phyloP scores from a whole-genome alignment of 495 filamentous ascomycete species.

The Amniculicola lignicola region DNA sequence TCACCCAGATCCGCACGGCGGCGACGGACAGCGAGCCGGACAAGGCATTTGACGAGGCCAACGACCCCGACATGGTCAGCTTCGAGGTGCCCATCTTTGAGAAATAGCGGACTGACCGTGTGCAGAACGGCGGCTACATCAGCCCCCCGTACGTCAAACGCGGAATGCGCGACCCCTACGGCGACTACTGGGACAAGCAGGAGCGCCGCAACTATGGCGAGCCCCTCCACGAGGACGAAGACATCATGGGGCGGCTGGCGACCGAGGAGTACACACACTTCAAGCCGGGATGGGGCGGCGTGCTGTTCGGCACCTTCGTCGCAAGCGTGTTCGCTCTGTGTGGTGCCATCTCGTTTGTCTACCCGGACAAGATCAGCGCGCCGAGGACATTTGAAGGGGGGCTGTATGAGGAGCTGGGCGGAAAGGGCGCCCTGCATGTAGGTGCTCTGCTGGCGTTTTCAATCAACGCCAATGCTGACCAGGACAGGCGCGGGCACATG shows the following conservation, averaged over 20 bases:
- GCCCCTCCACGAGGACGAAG: constrained; percentile 94
- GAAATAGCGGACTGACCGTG: background rate
- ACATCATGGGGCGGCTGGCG: constrained; percentile 87
- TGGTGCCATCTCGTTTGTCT: constrained; percentile 65
- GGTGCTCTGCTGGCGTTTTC: no score
- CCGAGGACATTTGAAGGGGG: constrained; percentile 81
- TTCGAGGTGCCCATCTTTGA: background rate
- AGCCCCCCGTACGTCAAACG: constrained; percentile 83
- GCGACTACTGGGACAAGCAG: constrained; percentile 96
- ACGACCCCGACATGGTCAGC: constrained; percentile 75
- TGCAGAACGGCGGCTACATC: constrained; percentile 85
- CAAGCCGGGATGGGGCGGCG: constrained; percentile 63
- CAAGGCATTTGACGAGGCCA: constrained; percentile 60
- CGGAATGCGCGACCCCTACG: constrained; percentile 86
- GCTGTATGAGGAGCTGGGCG: constrained; percentile 81
- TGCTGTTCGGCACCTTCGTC: constrained; percentile 74
- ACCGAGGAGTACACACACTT: constrained; percentile 87
- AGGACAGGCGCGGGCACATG: no score
- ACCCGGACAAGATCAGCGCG: constrained; percentile 80
- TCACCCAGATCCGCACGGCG: constrained; percentile 30
- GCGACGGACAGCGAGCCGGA: constrained; percentile 45
- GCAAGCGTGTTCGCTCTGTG: constrained; percentile 64
- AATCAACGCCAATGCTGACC: no score
- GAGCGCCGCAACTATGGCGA: constrained; percentile 95
- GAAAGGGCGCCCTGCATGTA: no score